Base-by-base conservation (phyloP, 345 rosid species). In the Salix purpurea region DNA sequence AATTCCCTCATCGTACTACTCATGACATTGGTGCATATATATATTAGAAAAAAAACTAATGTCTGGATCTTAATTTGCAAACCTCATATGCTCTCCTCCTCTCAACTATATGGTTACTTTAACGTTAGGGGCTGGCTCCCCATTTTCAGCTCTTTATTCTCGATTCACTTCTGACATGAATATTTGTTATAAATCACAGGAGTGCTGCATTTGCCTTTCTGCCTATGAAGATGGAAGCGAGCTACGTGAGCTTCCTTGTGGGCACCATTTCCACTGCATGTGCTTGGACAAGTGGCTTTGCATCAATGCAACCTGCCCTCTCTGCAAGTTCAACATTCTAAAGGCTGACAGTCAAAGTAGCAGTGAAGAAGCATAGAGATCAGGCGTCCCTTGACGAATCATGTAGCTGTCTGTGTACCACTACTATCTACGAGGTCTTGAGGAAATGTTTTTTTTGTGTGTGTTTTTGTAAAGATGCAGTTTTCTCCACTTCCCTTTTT, bases 241-340 rank as follows among this genome's bases (percentile, higher is more conserved):
- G 5, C 70, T 67, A 5, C 39, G 70, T 18, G 50, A 39, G 23
- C 65, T 18, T 19, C 32, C 73, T 0, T 68, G 39, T 30, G 56
- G 13, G 1, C 54, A 46, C 15, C 52, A 37, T 61, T 52, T 54
- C 67, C 52, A 40, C 26, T 9, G n/a, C 9, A 40, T 34, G 24
- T 67, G 70, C 23, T 12, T 67, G 23, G 70, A 67, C 40, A 67
- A 67, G 26, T 65, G 68, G 68, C 68, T 28, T 65, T 65, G 19
- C 68, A 65, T 24, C 68, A 65, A 65, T 65, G 68, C 68, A 65
- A 28, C n/a, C 68, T 67, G 70, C 40, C 70, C 70, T 36, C 70
- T 67, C 40, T 67, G 70, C 46, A 67, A 67, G 46, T 18, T 8
- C 46, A 23, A 67, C 24, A 23, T 67, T 52, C 21, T 5, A 6